Conservation (phyloP, 2,329 filamentous ascomycete species). For the Emericellopsis cladophorae region DNA sequence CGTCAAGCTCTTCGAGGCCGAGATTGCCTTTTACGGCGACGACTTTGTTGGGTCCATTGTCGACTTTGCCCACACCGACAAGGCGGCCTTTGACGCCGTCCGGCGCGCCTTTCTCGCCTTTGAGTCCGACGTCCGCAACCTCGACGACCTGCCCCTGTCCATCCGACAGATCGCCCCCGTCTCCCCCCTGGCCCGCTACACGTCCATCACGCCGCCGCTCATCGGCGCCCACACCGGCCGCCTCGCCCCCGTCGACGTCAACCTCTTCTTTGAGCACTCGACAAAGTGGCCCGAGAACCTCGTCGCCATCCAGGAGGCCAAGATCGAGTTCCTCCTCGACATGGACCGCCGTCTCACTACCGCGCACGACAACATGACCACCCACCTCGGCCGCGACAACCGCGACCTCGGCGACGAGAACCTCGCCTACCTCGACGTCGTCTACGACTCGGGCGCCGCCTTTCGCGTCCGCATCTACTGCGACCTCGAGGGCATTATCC, state of each 20-base stretch:
- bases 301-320: slow-evolving; percentile 82
- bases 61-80: slow-evolving; percentile 31
- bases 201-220: slow-evolving; percentile 38
- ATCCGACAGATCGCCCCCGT: slow-evolving; percentile 68
- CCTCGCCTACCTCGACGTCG: slow-evolving; percentile 69
- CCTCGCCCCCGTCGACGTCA: slow-evolving; percentile 55
- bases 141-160: slow-evolving; percentile 80
- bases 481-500: slow-evolving; percentile 70
- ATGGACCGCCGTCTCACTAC: slow-evolving; percentile 59
- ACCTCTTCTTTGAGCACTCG: slow-evolving; percentile 87
- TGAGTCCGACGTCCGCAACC: slow-evolving; percentile 61
- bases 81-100: slow-evolving; percentile 52
- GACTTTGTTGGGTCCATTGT: slow-evolving; percentile 34
- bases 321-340: slow-evolving; percentile 76
- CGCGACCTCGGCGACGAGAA: slow-evolving; percentile 57
- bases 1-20: slow-evolving; percentile 44
- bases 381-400: slow-evolving; percentile 73
- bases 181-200: slow-evolving; percentile 60
- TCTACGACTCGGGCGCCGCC: slow-evolving; percentile 55
- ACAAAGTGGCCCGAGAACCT: slow-evolving; percentile 89
- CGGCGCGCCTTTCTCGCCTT: slow-evolving; percentile 60
- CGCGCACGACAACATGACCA: slow-evolving; percentile 45
- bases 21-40: slow-evolving; percentile 37
- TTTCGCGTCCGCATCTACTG: slow-evolving; percentile 85
- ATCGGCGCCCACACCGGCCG: slow-evolving; percentile 29